Percentiles rank a stretch among this genome's conserved stretches.
Evolutionary conservation across 148 eudicot species (phyloP).

Genomic region (Nyssa sinensis): DNA sequence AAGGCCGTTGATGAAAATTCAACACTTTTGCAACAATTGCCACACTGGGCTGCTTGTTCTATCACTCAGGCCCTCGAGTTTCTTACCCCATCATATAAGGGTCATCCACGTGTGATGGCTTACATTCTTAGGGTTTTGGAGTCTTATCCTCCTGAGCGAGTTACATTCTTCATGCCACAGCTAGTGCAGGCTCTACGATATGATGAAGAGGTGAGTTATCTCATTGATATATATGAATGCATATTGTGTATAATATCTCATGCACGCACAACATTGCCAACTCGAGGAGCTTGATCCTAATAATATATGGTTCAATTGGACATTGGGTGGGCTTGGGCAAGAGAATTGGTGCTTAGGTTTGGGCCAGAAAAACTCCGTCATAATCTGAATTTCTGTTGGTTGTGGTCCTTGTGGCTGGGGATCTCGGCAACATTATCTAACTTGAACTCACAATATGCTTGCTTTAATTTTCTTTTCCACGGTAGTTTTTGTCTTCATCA

Average conservation of each 20-base stretch:
- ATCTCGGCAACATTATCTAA: neutral
- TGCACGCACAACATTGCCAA: neutral
- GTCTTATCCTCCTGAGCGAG: conserved; percentile 91
- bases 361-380: neutral
- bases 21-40: conserved; percentile 83
- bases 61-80: conserved; percentile 93
- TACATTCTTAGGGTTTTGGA: conserved; percentile 91
- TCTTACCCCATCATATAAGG: conserved; percentile 84
- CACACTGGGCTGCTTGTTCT: conserved; percentile 99
- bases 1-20: conserved; percentile 96
- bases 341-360: neutral
- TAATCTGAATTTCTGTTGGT: neutral
- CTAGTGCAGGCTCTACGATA: conserved; percentile 87
- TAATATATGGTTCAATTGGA: neutral
- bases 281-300: neutral
- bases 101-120: conserved; percentile 97
- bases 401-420: too few species aligned
- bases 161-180: conserved; percentile 99
- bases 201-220: conserved; percentile 81
- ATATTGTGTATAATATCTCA: neutral
- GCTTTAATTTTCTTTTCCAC: neutral
- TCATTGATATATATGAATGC: neutral
- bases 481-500: neutral
- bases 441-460: neutral
- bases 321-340: neutral